Conservation (phyloP, 2,329 filamentous ascomycete genomes). For the Ophiostoma piceae region DNA sequence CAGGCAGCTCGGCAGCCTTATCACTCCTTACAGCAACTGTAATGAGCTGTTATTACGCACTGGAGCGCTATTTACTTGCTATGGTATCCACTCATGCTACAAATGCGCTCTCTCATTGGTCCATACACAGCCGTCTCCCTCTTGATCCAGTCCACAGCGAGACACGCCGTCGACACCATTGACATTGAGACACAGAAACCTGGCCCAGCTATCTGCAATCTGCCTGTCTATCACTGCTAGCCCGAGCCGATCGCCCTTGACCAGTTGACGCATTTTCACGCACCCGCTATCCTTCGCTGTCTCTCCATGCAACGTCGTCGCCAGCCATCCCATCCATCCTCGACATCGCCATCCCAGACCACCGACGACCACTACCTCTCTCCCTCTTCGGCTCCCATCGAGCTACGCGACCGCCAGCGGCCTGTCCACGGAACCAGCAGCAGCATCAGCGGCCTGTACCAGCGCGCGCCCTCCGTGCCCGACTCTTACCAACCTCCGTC, state of each 20-base stretch:
- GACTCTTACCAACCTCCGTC: slow-evolving; percentile 15
- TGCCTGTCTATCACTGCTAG: neutral
- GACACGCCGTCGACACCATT: slow-evolving; percentile 10
- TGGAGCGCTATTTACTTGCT: slow-evolving; percentile 12
- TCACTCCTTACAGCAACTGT: neutral
- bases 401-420: slow-evolving; percentile 25
- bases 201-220: slow-evolving; percentile 4
- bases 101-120: neutral
- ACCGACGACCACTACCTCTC: neutral
- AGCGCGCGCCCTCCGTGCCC: slow-evolving; percentile 14
- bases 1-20: neutral
- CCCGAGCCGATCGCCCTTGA: neutral
- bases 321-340: slow-evolving; percentile 20
- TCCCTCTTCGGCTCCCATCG: slow-evolving; percentile 20
- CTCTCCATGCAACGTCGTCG: slow-evolving; percentile 27
- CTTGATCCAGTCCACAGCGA: neutral
- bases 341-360: neutral
- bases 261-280: neutral
- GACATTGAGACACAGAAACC: slow-evolving; percentile 5
- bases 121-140: neutral
- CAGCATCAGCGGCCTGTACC: slow-evolving; percentile 26
- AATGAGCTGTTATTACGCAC: neutral
- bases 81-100: neutral
- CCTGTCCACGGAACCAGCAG: slow-evolving; percentile 26
- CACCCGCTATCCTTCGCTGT: neutral